Base-by-base conservation (phyloP, 78 protist genomes). In the Guillardia theta region DNA sequence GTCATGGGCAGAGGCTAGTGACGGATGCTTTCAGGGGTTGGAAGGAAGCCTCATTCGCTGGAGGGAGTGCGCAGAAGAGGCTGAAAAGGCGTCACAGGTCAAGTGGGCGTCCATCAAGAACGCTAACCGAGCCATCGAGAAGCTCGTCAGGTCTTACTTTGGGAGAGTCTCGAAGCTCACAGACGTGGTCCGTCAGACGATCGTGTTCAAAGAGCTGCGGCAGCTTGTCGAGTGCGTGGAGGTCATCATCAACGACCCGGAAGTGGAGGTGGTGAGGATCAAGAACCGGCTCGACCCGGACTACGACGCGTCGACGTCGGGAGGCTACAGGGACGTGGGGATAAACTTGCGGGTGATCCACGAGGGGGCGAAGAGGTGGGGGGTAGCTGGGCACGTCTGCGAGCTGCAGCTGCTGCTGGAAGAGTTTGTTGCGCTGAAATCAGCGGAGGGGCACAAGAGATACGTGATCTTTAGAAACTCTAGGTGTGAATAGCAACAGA, bases 271-370 rank as follows among this genome's bases (percentile, higher is more conserved):
- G 50, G 90, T 78, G 48, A 1, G 44, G 37, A 0, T 78, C 90
- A 78, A 78, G 90, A 78, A 78, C 90, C 0, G 90, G 6, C 90
- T 78, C 50, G 39, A 78, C 50, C 47, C 47, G 53, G 90, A 12
- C 18, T 78, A 78, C 50, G 48, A 78, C 50, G 90, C 90, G 43
- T 10, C 43, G 0, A 41, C 2, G n/a, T 27, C 87, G 45, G 5
- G n/a, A 12, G 90, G 90, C 24, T 78, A 78, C 39, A 18, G 90
- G 6, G 45, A 78, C 33, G 43, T 78, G 47, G 36, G 27, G 39
- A 1, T 58, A 8, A 58, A 30, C 70, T 30, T 58, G 27, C 70
- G 70, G 39, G 21, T 58, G 39, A 58, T 27, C 70, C 27, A 24
- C 21, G 4, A 24, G 39, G 27, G 27, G 70, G 27, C 70, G 70